phyloP scores from a whole-genome alignment of 176 grass and related monocot genomes.

The Neostapfia colusana region DNA sequence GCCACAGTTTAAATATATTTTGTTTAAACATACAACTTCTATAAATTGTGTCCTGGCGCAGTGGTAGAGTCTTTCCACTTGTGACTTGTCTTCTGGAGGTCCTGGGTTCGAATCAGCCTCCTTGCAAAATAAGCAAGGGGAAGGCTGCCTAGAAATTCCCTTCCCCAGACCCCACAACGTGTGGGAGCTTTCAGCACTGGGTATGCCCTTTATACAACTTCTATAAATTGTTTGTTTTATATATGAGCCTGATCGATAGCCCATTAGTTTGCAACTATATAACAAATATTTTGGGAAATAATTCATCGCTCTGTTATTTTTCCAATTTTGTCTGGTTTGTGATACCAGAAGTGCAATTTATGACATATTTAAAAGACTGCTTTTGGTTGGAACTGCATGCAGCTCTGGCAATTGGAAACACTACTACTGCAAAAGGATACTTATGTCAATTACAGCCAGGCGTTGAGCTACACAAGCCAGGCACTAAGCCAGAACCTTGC shows the following conservation, averaged over 20 bases:
- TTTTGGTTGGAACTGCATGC: constrained; percentile 48
- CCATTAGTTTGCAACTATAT: neutral
- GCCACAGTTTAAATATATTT: neutral
- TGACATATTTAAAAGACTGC: neutral
- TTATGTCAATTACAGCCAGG: constrained; percentile 89
- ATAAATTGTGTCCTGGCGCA: no score
- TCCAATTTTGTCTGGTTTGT: neutral
- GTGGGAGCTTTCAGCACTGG: no score
- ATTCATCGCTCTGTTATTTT: constrained; percentile 1
- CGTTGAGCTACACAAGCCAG: constrained; percentile 82
- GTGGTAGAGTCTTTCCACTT: no score
- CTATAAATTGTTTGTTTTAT: constrained; percentile 13
- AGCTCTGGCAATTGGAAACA: constrained; percentile 95
- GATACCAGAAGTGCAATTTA: neutral
- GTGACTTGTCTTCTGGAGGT: no score
- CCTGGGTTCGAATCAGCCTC: no score
- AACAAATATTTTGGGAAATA: neutral
- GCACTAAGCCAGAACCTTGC: constrained; percentile 79
- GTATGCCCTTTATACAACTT: no score
- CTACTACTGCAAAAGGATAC: constrained; percentile 90
- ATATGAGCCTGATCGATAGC: neutral
- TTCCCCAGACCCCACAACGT: no score
- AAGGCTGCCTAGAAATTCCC: no score
- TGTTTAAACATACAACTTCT: neutral
- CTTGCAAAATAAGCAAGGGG: no score